These are phyloP conservation scores for Glonium stellatum DNA, from an alignment of 495 filamentous ascomycete species.

Conservation along the genomic window DNA sequence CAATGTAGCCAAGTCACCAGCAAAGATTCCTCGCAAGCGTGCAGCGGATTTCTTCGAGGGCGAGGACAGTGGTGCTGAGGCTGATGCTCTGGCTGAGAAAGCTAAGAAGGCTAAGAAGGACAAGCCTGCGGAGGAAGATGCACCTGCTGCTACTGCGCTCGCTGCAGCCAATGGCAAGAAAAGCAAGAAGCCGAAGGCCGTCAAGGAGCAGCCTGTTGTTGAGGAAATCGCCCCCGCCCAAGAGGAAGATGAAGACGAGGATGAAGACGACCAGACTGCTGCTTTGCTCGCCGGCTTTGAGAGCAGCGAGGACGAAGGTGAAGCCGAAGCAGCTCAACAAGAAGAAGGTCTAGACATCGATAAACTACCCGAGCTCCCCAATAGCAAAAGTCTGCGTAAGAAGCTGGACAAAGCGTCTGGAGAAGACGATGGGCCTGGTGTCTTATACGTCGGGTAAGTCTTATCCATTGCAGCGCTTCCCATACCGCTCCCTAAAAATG, in stretches of 20 bases:
- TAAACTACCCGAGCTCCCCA: slow-evolving; percentile 44
- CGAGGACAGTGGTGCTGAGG: slow-evolving; percentile 7
- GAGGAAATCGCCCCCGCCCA: not conserved
- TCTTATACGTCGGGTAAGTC: slow-evolving; percentile 71
- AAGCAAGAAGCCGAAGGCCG: slow-evolving; percentile 17
- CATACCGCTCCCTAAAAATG: not conserved
- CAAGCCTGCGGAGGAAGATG: slow-evolving; percentile 25
- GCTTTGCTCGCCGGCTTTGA: slow-evolving; percentile 73
- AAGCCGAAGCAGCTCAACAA: slow-evolving; percentile 48
- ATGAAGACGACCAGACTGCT: slow-evolving; percentile 52
- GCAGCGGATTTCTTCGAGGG: not conserved
- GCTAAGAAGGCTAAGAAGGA: slow-evolving; percentile 13
- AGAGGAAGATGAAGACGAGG: slow-evolving; percentile 20
- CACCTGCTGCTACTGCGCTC: slow-evolving; percentile 9
- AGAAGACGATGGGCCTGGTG: slow-evolving; percentile 54
- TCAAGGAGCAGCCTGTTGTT: slow-evolving; percentile 4
- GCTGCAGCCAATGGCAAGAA: slow-evolving; percentile 10
- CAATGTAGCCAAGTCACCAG: not conserved
- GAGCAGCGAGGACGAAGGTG: slow-evolving; percentile 51
- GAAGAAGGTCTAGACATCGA: slow-evolving; percentile 52
- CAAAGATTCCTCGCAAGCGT: slow-evolving; percentile 5
- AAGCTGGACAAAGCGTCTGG: slow-evolving; percentile 48
- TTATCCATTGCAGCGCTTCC: not conserved
- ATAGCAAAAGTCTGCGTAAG: slow-evolving; percentile 45
- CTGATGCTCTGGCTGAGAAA: slow-evolving; percentile 8